phyloP scores from a whole-genome alignment of 108 stramenopile species.

The Bacterosira constricta region DNA sequence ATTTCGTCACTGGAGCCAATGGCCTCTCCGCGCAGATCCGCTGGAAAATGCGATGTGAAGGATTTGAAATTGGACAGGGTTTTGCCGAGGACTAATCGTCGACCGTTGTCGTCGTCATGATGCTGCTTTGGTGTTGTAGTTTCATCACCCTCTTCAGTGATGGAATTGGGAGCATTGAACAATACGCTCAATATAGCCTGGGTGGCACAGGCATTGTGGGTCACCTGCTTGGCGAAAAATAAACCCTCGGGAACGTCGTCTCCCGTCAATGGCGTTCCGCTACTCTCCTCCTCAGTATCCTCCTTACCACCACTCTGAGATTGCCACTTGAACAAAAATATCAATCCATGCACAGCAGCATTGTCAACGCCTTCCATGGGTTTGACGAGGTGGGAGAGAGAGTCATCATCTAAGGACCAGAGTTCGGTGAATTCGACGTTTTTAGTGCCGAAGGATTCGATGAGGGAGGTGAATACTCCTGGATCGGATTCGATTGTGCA shows the following conservation, averaged over 20 bases:
- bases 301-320: slow-evolving; percentile 4
- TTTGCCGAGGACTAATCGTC: slow-evolving; percentile 66
- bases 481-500: slow-evolving; percentile 89
- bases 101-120: slow-evolving; percentile 22
- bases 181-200: slow-evolving; percentile 89
- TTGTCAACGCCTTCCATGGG: slow-evolving; percentile 38
- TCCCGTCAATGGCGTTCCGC: slow-evolving; percentile 30
- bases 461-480: slow-evolving; percentile 90
- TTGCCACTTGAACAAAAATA: slow-evolving; percentile 95
- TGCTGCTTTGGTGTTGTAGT: not conserved
- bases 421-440: slow-evolving; percentile 82
- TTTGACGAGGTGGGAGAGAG: slow-evolving; percentile 32
- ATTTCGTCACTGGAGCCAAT: slow-evolving; percentile 85
- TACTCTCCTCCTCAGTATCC: slow-evolving; percentile 5
- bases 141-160: not conserved
- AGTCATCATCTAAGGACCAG: slow-evolving; percentile 81
- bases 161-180: slow-evolving; percentile 59
- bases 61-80: slow-evolving; percentile 77
- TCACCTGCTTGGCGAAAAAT: slow-evolving; percentile 90
- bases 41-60: slow-evolving; percentile 83
- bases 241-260: slow-evolving; percentile 64
- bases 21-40: slow-evolving; percentile 86
- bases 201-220: slow-evolving; percentile 94
- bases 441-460: slow-evolving; percentile 82
- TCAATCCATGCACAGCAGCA: slow-evolving; percentile 80